phyloP scores from a whole-genome alignment of 2,329 filamentous ascomycete species.

The Colletotrichum lindemuthianum region DNA sequence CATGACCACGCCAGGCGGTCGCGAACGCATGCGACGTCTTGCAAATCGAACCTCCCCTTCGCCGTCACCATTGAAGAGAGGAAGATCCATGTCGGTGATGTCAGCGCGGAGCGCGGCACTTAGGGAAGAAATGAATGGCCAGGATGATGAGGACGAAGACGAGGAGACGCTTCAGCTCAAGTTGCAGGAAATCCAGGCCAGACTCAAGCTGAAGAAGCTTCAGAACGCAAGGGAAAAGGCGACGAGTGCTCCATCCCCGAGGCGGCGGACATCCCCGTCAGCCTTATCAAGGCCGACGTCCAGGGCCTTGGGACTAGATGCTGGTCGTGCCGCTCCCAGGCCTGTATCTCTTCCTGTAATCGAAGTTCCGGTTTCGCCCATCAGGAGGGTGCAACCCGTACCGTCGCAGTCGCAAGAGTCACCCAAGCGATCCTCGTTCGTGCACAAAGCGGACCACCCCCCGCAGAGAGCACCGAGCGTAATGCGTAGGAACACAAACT shows the following conservation, averaged over 20 bases:
- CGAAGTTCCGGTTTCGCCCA: constrained; percentile 81
- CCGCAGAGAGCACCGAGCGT: constrained; percentile 75
- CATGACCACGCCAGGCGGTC: constrained; percentile 78
- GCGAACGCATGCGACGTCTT: constrained; percentile 76
- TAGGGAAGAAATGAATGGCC: constrained; percentile 44
- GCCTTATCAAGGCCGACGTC: constrained; percentile 36
- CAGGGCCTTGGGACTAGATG: constrained; percentile 42
- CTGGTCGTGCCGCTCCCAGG: constrained; percentile 23
- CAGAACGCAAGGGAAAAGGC: constrained; percentile 68
- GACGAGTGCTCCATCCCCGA: constrained; percentile 39
- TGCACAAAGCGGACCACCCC: constrained; percentile 93
- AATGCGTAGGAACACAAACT: constrained; percentile 46
- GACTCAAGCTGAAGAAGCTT: constrained; percentile 86
- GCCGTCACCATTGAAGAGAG: constrained; percentile 70
- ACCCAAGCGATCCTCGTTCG: constrained; percentile 84
- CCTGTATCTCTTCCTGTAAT: constrained; percentile 51
- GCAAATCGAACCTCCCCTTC: constrained; percentile 74
- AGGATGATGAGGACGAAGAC: constrained; percentile 77
- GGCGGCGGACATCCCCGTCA: constrained; percentile 20
- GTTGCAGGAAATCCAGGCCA: constrained; percentile 87
- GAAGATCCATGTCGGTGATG: constrained; percentile 45
- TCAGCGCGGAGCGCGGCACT: constrained; percentile 37
- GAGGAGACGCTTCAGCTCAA: constrained; percentile 91
- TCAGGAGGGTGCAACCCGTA: constrained; percentile 64
- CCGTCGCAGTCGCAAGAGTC: constrained; percentile 68